Conservation (phyloP, 306 rosid species). For the Ammopiptanthus mongolicus region DNA sequence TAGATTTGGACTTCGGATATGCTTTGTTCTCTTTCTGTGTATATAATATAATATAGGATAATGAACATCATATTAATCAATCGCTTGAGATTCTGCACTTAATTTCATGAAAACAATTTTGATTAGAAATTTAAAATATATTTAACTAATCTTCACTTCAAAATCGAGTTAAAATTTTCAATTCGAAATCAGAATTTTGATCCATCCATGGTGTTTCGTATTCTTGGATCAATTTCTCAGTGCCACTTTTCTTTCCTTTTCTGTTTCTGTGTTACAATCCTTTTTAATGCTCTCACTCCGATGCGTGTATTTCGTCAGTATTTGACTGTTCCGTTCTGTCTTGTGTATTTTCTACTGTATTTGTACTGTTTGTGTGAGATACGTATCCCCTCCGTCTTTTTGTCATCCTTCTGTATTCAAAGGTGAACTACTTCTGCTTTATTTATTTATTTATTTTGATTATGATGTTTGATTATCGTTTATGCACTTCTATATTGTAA, state of each 20-base stretch:
- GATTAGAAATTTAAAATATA: not conserved
- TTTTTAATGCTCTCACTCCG: not conserved
- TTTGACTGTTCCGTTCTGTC: not conserved
- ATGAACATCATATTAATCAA: not conserved
- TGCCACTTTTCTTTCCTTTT: not conserved
- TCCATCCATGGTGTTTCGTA: not conserved
- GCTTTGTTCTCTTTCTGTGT: not conserved
- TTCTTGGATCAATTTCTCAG: not conserved
- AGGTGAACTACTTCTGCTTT: not conserved
- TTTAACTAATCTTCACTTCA: not conserved
- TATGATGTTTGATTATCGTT: not conserved
- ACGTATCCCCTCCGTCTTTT: not conserved
- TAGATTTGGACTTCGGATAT: not conserved
- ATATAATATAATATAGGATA: not conserved
- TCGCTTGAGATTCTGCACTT: slow-evolving; percentile 14
- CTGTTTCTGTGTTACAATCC: too few species aligned
- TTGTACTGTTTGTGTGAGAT: not conserved
- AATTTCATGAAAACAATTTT: not conserved
- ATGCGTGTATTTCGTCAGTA: too few species aligned
- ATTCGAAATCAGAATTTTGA: not conserved
- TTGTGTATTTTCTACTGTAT: not conserved
- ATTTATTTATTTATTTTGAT: too few species aligned
- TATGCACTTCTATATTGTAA: not conserved
- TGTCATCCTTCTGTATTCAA: not conserved
- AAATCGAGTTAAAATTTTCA: not conserved